Conservation (phyloP, 495 filamentous ascomycete species). For the Parathielavia appendiculata region DNA sequence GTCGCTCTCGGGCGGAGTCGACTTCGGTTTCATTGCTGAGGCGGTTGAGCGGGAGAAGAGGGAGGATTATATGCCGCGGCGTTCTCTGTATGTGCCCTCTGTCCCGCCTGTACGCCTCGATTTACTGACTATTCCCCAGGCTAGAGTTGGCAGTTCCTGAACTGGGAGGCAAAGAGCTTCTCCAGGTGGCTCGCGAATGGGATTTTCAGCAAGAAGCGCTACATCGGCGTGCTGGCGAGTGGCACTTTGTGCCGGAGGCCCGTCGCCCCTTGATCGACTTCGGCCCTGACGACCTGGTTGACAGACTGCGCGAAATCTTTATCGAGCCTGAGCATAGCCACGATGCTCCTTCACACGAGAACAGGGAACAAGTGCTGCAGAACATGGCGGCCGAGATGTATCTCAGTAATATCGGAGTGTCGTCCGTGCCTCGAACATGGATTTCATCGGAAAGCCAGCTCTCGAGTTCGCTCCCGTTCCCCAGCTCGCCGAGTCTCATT, state of each 20-base stretch:
- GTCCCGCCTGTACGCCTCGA: neutral
- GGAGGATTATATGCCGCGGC: constrained; percentile 26
- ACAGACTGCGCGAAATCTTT: constrained; percentile 14
- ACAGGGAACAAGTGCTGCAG: constrained; percentile 12
- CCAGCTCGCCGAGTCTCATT: constrained; percentile 20
- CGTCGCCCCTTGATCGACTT: constrained; percentile 14
- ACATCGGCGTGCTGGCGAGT: constrained; percentile 9
- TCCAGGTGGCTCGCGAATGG: constrained; percentile 21
- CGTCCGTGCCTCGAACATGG: constrained; percentile 12
- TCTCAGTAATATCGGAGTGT: constrained; percentile 24
- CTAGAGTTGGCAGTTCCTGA: constrained; percentile 17
- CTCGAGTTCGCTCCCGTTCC: constrained; percentile 16
- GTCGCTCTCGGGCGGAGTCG: constrained; percentile 2
- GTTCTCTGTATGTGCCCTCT: constrained; percentile 19
- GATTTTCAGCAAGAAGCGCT: constrained; percentile 17
- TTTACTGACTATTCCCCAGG: constrained; percentile 15
- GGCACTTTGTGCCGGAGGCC: constrained; percentile 14
- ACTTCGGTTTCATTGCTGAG: constrained; percentile 15
- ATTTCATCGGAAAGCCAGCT: neutral
- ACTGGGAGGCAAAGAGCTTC: neutral
- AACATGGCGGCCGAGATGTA: constrained; percentile 25
- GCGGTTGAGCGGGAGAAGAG: constrained; percentile 14
- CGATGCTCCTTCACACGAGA: neutral
- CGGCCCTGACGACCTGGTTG: constrained; percentile 17
- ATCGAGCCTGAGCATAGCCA: neutral